These are phyloP conservation scores for Sungouiella thailandica DNA, from an alignment of 805 yeast genomes.

Conservation along the genomic window DNA sequence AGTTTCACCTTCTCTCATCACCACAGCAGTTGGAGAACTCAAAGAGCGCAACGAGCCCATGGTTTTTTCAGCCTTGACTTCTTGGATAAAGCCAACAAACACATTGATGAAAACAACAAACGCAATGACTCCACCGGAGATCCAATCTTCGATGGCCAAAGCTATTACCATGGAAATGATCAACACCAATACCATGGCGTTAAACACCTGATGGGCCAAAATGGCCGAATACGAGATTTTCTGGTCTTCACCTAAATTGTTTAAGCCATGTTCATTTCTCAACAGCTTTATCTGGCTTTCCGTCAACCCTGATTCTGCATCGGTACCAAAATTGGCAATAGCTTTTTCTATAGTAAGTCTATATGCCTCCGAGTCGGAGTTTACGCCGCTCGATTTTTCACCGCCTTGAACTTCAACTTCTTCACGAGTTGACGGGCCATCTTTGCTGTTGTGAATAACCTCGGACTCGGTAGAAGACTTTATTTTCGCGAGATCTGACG, in stretches of 20 bases:
- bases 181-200: conserved; percentile 37
- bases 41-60: conserved; percentile 46
- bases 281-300: conserved; percentile 3
- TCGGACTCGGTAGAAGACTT: conserved; percentile 1
- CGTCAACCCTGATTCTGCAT: neutral
- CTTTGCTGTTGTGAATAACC: neutral
- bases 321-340: neutral
- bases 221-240: conserved; percentile 25
- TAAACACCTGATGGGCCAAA: conserved; percentile 33
- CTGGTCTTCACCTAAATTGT: conserved; percentile 27
- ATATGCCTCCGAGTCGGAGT: neutral
- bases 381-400: conserved; percentile 2
- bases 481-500: neutral
- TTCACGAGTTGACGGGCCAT: conserved; percentile 4
- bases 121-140: conserved; percentile 42
- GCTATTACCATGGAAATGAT: conserved; percentile 35
- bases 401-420: conserved; percentile 5
- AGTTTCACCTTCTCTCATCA: conserved; percentile 37
- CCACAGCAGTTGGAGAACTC: conserved; percentile 44
- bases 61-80: conserved; percentile 46
- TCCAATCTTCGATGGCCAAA: conserved; percentile 35
- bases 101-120: conserved; percentile 43
- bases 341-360: neutral
- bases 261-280: conserved; percentile 9
- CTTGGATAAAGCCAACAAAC: conserved; percentile 47